Conservation (phyloP, 179 eudicot species). For the Actinidia arguta region DNA sequence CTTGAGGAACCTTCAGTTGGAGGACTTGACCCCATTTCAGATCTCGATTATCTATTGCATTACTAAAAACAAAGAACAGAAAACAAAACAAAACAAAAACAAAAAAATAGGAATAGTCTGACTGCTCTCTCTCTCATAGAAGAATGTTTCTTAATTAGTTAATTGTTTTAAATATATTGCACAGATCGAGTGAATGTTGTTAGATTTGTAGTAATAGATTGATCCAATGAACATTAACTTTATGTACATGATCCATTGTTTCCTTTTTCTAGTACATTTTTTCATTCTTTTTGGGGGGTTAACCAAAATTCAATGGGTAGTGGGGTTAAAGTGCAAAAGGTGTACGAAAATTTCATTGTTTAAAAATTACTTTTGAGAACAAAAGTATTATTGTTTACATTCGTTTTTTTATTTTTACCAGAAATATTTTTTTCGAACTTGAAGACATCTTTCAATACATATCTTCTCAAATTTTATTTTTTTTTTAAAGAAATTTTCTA, state of each 20-base stretch:
- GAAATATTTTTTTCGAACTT: no score
- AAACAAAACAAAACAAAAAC: no score
- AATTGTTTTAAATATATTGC: slow-evolving; percentile 3
- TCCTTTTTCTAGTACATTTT: neutral
- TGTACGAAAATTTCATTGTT: no score
- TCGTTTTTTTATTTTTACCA: no score
- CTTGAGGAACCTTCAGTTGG: neutral
- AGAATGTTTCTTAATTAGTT: neutral
- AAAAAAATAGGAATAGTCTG: neutral
- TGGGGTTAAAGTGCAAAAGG: no score
- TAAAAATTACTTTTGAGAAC: no score
- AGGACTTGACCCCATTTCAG: neutral
- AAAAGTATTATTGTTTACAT: no score
- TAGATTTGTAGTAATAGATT: slow-evolving; percentile 16
- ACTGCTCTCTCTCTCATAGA: neutral
- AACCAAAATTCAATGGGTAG: no score
- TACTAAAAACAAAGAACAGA: neutral
- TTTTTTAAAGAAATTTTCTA: no score
- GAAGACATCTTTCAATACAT: no score
- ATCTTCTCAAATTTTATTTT: no score
- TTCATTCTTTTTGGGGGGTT: neutral
- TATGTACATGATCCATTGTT: slow-evolving; percentile 21
- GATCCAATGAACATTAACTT: slow-evolving; percentile 6
- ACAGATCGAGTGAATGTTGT: slow-evolving; percentile 15
- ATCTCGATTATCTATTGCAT: slow-evolving; percentile 20